Percentiles rank a stretch among this genome's conserved stretches.
Conservation (phyloP, 495 filamentous ascomycete species). For the Daldinia caldariorum region DNA sequence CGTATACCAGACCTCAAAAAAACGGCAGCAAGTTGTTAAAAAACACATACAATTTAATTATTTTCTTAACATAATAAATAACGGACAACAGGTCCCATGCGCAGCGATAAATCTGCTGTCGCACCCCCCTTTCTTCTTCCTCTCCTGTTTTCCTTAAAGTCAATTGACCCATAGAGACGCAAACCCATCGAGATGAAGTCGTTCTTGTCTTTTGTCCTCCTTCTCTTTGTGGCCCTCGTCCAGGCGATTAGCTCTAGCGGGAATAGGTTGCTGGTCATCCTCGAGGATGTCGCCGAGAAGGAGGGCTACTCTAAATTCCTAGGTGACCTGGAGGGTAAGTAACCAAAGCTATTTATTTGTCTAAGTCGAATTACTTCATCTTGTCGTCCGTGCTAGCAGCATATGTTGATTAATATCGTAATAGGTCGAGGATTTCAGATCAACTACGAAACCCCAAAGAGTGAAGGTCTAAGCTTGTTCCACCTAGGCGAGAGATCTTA, state of each 20-base stretch:
- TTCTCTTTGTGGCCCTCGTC: conserved; percentile 70
- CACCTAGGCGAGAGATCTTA: conserved; percentile 85
- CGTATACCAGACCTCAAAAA: conserved; percentile 48
- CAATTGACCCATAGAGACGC: conserved; percentile 48
- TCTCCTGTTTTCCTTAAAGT: conserved; percentile 42
- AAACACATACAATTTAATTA: neutral
- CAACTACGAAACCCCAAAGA: conserved; percentile 85
- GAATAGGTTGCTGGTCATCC: conserved; percentile 81
- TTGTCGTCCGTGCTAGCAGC: conserved; percentile 25
- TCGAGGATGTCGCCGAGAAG: conserved; percentile 85
- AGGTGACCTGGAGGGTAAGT: conserved; percentile 79
- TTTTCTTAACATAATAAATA: neutral
- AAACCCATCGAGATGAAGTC: conserved; percentile 70
- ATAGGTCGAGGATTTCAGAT: conserved; percentile 84
- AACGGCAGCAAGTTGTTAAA: conserved; percentile 6
- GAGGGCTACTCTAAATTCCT: conserved; percentile 83
- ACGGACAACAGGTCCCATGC: conserved; percentile 38
- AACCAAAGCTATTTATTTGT: conserved; percentile 3
- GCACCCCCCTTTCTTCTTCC: conserved; percentile 43
- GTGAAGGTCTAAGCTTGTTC: conserved; percentile 82
- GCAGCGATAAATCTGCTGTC: conserved; percentile 44
- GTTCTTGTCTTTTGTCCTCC: conserved; percentile 72
- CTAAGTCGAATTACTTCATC: neutral
- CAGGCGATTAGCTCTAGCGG: conserved; percentile 83
- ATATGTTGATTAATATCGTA: conserved; percentile 21